Base-by-base conservation (phyloP, 2,329 filamentous ascomycete genomes). In the Calcarisporium arbuscula region DNA sequence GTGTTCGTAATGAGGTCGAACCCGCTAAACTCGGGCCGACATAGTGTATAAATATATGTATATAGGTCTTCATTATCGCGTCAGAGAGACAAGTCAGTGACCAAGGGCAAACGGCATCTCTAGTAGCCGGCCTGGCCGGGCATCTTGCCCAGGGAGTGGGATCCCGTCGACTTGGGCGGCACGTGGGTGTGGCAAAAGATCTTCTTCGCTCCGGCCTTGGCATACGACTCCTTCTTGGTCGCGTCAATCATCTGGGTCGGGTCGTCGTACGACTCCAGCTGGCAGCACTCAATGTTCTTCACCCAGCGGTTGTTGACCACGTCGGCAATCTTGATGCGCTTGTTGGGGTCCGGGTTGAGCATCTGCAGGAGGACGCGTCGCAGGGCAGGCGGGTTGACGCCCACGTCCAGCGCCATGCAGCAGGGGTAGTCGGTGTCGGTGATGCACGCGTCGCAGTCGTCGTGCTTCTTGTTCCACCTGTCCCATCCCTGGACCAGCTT, bases 281-380 rank as follows among this genome's bases (percentile, higher is more conserved):
- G 80, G 55, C 86, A 94, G 61, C 86, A 92, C 48, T 89, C 83
- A 26, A 88, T 74, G 34, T 70, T 74, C 62, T 76, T 82, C 49
- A 92, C 64, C 71, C 79, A 87, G n/a, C 80, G 68, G 48, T 84
- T 77, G 42, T 72, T 77, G 35, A 87, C 62, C 2, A 85, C 77
- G 2, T 85, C 75, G 6, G 70, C 61, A 32, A 92, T 84, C 19
- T 70, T 74, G 46, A 82, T 77, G 27, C 88, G 82, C 53, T 77
- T 77, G 7, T 63, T 58, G 1, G 88, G 85, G 45, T 88, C 66
- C 0, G 87, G 86, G 55, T 94, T 80, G 20, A 94, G 70, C 87
- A 95, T 94, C 53, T 76, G 79, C 32, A 92, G 63, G 9, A 94
- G 61, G 5, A 94, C 63, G 9, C 80, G 77, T 39, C 82, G 79